Percentiles rank a stretch among this genome's conserved stretches.
These are phyloP conservation scores for Wickerhamiella brachini DNA, from an alignment of 805 yeast species.

Conservation along the genomic window DNA sequence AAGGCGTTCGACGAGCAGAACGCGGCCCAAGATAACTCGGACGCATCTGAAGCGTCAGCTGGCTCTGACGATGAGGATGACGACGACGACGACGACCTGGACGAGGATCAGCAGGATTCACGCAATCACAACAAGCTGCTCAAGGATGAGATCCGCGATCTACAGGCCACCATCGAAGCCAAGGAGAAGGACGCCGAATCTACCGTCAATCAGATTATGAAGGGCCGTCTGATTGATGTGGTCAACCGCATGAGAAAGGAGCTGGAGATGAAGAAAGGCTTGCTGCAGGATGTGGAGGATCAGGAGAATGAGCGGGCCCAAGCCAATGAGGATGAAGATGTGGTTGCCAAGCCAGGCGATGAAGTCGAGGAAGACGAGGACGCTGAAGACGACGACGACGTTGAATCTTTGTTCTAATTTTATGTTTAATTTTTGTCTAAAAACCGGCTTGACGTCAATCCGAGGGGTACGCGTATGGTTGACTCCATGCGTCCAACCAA, in stretches of 20 bases:
- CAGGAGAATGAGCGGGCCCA: slow-evolving; percentile 16
- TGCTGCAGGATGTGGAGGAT: slow-evolving; percentile 31
- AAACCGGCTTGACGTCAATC: too few relatives aligned
- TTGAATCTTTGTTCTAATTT: slow-evolving; percentile 17
- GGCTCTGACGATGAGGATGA: slow-evolving; percentile 37
- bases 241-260: slow-evolving; percentile 68
- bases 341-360: slow-evolving; percentile 24
- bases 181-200: slow-evolving; percentile 63
- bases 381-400: slow-evolving; percentile 24
- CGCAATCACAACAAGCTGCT: slow-evolving; percentile 57
- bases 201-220: slow-evolving; percentile 66
- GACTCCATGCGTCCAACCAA: too few relatives aligned
- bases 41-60: slow-evolving; percentile 11
- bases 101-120: slow-evolving; percentile 39
- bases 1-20: slow-evolving; percentile 31
- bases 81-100: slow-evolving; percentile 38
- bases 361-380: slow-evolving; percentile 23
- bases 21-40: slow-evolving; percentile 31
- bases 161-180: slow-evolving; percentile 61
- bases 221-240: slow-evolving; percentile 71
- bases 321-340: slow-evolving; percentile 16
- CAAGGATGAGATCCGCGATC: slow-evolving; percentile 73
- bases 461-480: too few relatives aligned
- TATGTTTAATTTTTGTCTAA: too few relatives aligned
- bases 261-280: slow-evolving; percentile 63